These are phyloP conservation scores for Trapa bicornis DNA, from an alignment of 345 rosid genomes.

Conservation along the genomic window DNA sequence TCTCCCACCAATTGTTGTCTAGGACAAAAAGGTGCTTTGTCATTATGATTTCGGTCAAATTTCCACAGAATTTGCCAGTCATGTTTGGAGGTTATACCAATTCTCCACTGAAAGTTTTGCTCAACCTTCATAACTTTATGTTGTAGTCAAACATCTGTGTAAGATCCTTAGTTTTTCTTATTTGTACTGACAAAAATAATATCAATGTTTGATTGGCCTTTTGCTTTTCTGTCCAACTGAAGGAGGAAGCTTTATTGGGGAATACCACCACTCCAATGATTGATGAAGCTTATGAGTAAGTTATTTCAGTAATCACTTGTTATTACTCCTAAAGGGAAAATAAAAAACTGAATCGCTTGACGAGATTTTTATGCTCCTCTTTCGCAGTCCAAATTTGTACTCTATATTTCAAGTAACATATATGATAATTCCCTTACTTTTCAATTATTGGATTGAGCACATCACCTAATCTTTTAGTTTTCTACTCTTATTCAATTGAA, in stretches of 20 bases:
- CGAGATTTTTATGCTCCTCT: not conserved
- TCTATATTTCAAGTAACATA: too few relatives aligned
- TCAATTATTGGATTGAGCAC: not conserved
- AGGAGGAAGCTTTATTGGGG: conserved; percentile 59
- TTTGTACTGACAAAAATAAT: not conserved
- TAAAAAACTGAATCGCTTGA: not conserved
- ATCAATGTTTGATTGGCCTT: not conserved
- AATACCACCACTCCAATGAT: conserved; percentile 32
- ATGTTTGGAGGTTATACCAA: not conserved
- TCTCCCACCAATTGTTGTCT: not conserved
- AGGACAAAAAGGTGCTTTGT: not conserved
- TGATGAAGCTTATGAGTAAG: conserved; percentile 48
- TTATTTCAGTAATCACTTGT: conserved; percentile 6
- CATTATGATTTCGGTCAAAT: not conserved
- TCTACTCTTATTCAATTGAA: not conserved
- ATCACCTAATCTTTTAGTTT: not conserved
- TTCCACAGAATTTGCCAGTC: not conserved
- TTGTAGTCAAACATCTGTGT: not conserved
- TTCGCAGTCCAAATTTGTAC: not conserved
- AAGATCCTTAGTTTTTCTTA: not conserved
- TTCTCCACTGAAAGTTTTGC: not conserved
- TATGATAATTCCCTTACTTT: not conserved
- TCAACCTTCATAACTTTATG: not conserved
- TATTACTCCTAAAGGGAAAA: not conserved
- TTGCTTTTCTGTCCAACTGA: not conserved